phyloP scores from a whole-genome alignment of 1,284 basidiomycete species.

The Apiotrichum gamsii region DNA sequence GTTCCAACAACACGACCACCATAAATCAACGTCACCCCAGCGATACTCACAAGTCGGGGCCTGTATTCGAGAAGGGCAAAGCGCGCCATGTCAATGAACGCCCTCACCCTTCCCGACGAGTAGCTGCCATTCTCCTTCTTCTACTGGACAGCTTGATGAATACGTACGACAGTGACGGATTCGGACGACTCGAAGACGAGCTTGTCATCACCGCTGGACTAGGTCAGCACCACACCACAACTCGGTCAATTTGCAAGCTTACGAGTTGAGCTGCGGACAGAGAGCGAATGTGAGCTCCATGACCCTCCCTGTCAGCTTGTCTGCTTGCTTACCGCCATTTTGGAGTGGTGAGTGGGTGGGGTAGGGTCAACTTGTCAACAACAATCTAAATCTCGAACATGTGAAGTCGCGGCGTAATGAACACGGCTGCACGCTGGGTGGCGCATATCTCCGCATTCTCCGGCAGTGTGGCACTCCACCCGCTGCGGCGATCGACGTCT shows the following conservation, averaged over 20 bases:
- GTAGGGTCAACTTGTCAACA: too few species aligned
- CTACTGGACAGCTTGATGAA: slow-evolving; percentile 14
- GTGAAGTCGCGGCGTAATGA: too few species aligned
- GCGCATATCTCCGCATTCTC: slow-evolving; percentile 7
- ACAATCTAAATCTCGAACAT: slow-evolving; percentile 6
- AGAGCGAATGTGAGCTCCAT: slow-evolving; percentile 16
- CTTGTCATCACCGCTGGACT: slow-evolving; percentile 58
- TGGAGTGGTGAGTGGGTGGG: slow-evolving; percentile 25
- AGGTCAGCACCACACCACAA: not conserved
- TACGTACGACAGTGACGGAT: slow-evolving; percentile 64
- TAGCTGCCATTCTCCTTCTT: slow-evolving; percentile 30
- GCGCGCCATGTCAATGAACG: slow-evolving; percentile 42
- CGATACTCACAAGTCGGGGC: slow-evolving; percentile 48
- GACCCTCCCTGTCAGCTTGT: slow-evolving; percentile 27
- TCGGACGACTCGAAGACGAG: slow-evolving; percentile 97
- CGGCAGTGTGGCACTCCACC: slow-evolving; percentile 8
- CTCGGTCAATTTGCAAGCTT: slow-evolving; percentile 6
- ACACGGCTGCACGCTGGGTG: too few species aligned
- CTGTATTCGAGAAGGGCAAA: slow-evolving; percentile 46
- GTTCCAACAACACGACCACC: slow-evolving; percentile 31
- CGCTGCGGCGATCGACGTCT: not conserved
- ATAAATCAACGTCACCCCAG: too few species aligned
- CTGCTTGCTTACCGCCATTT: slow-evolving; percentile 64
- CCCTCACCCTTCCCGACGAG: slow-evolving; percentile 43
- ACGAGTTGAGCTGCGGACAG: slow-evolving; percentile 39